Evolutionary conservation across 176 grass and related monocot genomes (phyloP).

Genomic region (Bothriochloa decipiens): DNA sequence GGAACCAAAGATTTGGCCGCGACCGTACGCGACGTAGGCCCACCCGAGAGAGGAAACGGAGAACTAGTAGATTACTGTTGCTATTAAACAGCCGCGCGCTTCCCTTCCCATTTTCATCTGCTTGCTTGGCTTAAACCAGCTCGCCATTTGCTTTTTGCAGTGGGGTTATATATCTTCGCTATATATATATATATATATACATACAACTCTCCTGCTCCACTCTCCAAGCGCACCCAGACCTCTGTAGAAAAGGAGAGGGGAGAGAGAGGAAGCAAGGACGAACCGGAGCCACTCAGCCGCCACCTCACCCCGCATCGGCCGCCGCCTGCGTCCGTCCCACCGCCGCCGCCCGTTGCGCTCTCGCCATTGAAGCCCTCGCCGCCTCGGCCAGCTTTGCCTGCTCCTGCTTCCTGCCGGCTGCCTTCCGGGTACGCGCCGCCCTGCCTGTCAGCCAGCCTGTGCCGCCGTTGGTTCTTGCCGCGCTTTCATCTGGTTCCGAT

Average conservation of each 20-base stretch:
- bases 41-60: neutral
- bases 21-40: slow-evolving; percentile 30
- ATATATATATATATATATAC: too few relatives aligned
- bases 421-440: slow-evolving; percentile 39
- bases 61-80: neutral
- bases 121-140: slow-evolving; percentile 19
- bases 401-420: neutral
- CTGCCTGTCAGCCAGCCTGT: neutral
- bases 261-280: neutral
- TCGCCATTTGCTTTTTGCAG: neutral
- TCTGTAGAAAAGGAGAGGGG: neutral
- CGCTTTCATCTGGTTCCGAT: neutral
- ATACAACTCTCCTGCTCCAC: slow-evolving; percentile 7
- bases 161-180: neutral
- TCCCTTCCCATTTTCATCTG: slow-evolving; percentile 9
- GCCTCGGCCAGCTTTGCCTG: neutral
- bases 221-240: neutral
- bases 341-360: neutral
- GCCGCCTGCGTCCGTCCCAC: neutral
- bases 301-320: slow-evolving; percentile 9
- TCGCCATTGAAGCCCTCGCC: slow-evolving; percentile 27
- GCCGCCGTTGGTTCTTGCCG: neutral
- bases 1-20: slow-evolving; percentile 1
- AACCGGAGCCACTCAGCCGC: slow-evolving; percentile 35
- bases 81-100: slow-evolving; percentile 22